Evolutionary conservation across 768 basidiomycete genomes (phyloP).

Genomic region (Harrya chromipes): DNA sequence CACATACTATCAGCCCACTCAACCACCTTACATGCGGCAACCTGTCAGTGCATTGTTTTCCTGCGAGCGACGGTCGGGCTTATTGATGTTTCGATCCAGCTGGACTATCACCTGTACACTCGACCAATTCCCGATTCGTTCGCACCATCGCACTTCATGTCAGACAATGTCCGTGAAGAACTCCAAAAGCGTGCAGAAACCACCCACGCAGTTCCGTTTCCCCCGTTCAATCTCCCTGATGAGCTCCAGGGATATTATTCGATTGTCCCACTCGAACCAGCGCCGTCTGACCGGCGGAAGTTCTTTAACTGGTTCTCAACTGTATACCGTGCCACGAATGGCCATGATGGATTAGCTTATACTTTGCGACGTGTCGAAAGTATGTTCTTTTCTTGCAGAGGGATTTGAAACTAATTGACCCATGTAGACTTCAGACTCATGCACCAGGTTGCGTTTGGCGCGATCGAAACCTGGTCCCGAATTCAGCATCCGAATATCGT

Average conservation of each 20-base stretch:
- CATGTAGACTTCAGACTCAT: conserved; percentile 74
- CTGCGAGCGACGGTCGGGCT: background rate
- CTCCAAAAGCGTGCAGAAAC: conserved; percentile 50
- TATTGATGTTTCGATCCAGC: conserved; percentile 38
- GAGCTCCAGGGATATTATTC: conserved; percentile 91
- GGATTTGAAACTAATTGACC: background rate
- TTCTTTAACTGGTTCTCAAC: conserved; percentile 78
- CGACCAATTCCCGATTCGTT: conserved; percentile 58
- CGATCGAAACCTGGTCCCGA: conserved; percentile 83
- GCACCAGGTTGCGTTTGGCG: conserved; percentile 75
- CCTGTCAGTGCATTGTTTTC: conserved; percentile 48
- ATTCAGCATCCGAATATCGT: conserved; percentile 87
- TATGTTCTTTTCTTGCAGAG: conserved; percentile 29
- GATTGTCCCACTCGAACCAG: conserved; percentile 71
- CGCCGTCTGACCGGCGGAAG: conserved; percentile 60
- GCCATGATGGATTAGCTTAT: conserved; percentile 75
- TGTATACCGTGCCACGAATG: conserved; percentile 79
- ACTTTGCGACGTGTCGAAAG: conserved; percentile 85
- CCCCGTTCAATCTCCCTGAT: conserved; percentile 66
- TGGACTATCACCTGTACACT: conserved; percentile 93
- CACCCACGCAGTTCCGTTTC: conserved; percentile 33
- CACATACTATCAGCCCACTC: conserved; percentile 39
- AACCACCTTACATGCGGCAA: conserved; percentile 57
- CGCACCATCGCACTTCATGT: conserved; percentile 72
- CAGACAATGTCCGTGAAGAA: conserved; percentile 69